A percentile compares a stretch with the other conserved stretches of the same genome.
These are phyloP conservation scores for Escovopsis weberi DNA, from an alignment of 2,329 filamentous ascomycete genomes.

Conservation along the genomic window DNA sequence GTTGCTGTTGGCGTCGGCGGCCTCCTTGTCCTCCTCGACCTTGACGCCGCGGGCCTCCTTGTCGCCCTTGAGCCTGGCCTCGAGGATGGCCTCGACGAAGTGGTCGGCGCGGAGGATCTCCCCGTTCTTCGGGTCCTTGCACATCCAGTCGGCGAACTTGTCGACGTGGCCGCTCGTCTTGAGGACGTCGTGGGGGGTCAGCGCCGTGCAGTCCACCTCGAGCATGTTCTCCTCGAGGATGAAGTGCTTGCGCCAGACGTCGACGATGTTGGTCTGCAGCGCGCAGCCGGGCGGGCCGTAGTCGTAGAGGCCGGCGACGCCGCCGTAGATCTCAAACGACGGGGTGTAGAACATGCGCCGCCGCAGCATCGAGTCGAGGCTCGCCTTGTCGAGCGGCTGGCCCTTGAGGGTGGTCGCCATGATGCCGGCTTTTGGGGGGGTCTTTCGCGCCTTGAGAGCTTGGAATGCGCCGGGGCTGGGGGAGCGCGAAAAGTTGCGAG, in stretches of 20 bases:
- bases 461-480: constrained; percentile 17
- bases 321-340: constrained; percentile 89
- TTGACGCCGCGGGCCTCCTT: constrained; percentile 82
- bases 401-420: constrained; percentile 72
- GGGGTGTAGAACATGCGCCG: constrained; percentile 90
- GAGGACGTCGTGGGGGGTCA: constrained; percentile 85
- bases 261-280: constrained; percentile 76
- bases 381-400: constrained; percentile 70
- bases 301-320: constrained; percentile 79
- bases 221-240: constrained; percentile 89
- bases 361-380: constrained; percentile 73
- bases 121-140: constrained; percentile 93
- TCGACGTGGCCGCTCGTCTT: constrained; percentile 96
- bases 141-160: constrained; percentile 98
- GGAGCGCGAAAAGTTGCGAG: constrained; percentile 16
- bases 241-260: constrained; percentile 87
- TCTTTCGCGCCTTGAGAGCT: constrained; percentile 10
- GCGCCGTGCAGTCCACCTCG: constrained; percentile 83
- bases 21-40: constrained; percentile 39
- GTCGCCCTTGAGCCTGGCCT: constrained; percentile 74
- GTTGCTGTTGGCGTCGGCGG: constrained; percentile 44
- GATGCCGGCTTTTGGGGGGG: constrained; percentile 10
- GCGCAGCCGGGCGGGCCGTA: constrained; percentile 83
- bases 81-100: constrained; percentile 86
- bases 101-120: constrained; percentile 95